These are phyloP conservation scores for Ajuga reptans DNA, from an alignment of 305 asterid genomes.

Conservation along the genomic window DNA sequence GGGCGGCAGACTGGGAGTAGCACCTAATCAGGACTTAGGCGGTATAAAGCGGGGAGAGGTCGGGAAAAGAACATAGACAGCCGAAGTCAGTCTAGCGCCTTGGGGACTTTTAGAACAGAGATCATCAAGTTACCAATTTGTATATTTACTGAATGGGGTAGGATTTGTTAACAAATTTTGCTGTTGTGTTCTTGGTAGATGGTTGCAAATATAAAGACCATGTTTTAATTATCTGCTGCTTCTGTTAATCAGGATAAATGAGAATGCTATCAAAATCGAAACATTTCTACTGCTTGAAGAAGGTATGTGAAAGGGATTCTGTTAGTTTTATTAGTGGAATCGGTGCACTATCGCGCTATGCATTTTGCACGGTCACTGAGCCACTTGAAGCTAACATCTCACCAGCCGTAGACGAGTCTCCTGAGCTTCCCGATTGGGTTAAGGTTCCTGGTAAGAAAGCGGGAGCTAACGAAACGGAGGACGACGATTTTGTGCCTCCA, in stretches of 20 bases:
- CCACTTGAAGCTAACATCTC: slow-evolving; percentile 26
- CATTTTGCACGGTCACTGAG: slow-evolving; percentile 38
- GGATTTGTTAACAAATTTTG: too few relatives aligned
- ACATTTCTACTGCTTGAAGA: slow-evolving; percentile 21
- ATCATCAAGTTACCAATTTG: too few relatives aligned
- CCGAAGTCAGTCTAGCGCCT: too few relatives aligned
- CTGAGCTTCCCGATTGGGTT: slow-evolving; percentile 79
- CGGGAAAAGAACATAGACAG: too few relatives aligned
- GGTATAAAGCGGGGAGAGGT: too few relatives aligned
- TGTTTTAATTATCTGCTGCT: not conserved
- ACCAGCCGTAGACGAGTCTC: slow-evolving; percentile 43
- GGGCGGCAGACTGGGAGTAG: too few relatives aligned
- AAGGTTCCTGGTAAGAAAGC: slow-evolving; percentile 24
- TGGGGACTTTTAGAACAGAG: too few relatives aligned
- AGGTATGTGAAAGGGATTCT: slow-evolving; percentile 19
- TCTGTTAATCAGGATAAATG: slow-evolving; percentile 11
- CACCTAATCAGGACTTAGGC: too few relatives aligned
- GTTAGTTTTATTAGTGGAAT: slow-evolving; percentile 20
- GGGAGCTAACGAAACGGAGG: slow-evolving; percentile 14
- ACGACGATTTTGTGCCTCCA: slow-evolving; percentile 81
- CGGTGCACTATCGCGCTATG: slow-evolving; percentile 19
- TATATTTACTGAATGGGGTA: too few relatives aligned
- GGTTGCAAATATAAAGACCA: too few relatives aligned
- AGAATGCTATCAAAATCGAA: slow-evolving; percentile 46
- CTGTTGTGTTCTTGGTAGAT: too few relatives aligned